Base-by-base conservation (phyloP, 106 monocot species). In the Alisma plantagoaquatica region DNA sequence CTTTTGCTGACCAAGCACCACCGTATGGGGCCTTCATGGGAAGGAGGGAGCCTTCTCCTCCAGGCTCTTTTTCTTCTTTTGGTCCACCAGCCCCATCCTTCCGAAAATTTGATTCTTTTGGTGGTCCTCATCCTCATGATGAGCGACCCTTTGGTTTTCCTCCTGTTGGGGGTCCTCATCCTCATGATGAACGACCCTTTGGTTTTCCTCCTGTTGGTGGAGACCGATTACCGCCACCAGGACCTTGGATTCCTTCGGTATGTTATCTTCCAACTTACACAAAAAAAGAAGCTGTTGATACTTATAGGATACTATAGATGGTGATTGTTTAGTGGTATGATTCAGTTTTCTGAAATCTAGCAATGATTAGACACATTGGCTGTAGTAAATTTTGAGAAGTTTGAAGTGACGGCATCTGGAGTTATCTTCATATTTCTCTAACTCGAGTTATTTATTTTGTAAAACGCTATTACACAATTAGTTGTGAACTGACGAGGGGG, bases 1-100 rank as follows among this genome's bases (percentile, higher is more conserved):
- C 70, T 49, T 81, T 80, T 65, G 10, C 62, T 51, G 72, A 78
- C 67, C 73, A 76, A 53, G 31, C 62, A 10, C 70, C 83, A 43
- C 77, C 76, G 17, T 87, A 77, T 70, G 60, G 68, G 53, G 23
- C 79, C 44, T 83, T 63, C 43, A 66, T 70, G 62, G 83, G 79
- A 44, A 75, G 70, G 42, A 77, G 73, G 61, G 89, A 78, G 33
- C 73, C 61, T 48, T 69, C 83, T 43, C 83, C 93, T 33, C 70
- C 74, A 14, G 74, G 77, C 29, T 29, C 55, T n/a, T 74, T 35
- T 24, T 33, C 74, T 33, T 61, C 64, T 46, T 50, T 81, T 49
- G 64, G 73, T 20, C 70, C 71, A 33, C 25, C 65, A 29, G 77
- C 83, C 61, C 70, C 71, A 33, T 29, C 65, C 22, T 80, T 87